Evolutionary conservation across 1,139 yeast species (phyloP).

Genomic region (Hemisphaericaspora xylanilytica): DNA sequence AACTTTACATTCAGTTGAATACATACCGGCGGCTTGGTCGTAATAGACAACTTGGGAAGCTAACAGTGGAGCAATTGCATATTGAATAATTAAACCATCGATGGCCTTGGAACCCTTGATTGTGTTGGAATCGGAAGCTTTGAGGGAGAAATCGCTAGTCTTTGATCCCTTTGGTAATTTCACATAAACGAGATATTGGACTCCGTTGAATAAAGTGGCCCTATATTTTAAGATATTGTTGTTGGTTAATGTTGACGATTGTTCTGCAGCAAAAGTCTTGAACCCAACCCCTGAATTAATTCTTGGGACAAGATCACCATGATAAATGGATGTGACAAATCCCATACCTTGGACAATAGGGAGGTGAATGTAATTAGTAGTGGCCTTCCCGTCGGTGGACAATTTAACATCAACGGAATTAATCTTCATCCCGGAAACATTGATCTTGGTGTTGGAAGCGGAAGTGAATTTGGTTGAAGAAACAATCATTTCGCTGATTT

Average conservation of each 20-base stretch:
- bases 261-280: conserved; percentile 42
- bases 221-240: conserved; percentile 61
- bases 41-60: conserved; percentile 22
- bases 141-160: conserved; percentile 32
- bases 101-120: conserved; percentile 44
- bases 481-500: conserved; percentile 50
- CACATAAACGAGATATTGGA: conserved; percentile 59
- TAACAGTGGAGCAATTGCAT: conserved; percentile 50
- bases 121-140: conserved; percentile 32
- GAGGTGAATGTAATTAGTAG: conserved; percentile 31
- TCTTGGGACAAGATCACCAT: conserved; percentile 50
- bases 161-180: conserved; percentile 39
- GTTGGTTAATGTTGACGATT: conserved; percentile 36
- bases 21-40: conserved; percentile 64
- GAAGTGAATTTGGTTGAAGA: conserved; percentile 49
- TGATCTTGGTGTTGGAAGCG: conserved; percentile 29
- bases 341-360: conserved; percentile 74
- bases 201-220: conserved; percentile 48
- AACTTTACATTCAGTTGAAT: conserved; percentile 34
- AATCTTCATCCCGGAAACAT: conserved; percentile 47
- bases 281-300: conserved; percentile 56
- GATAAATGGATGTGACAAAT: conserved; percentile 62
- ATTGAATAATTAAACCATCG: conserved; percentile 59
- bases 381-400: conserved; percentile 25
- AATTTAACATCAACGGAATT: conserved; percentile 56